Conservation (phyloP, 2,329 filamentous ascomycete genomes). For the Rutstroemia sp. region DNA sequence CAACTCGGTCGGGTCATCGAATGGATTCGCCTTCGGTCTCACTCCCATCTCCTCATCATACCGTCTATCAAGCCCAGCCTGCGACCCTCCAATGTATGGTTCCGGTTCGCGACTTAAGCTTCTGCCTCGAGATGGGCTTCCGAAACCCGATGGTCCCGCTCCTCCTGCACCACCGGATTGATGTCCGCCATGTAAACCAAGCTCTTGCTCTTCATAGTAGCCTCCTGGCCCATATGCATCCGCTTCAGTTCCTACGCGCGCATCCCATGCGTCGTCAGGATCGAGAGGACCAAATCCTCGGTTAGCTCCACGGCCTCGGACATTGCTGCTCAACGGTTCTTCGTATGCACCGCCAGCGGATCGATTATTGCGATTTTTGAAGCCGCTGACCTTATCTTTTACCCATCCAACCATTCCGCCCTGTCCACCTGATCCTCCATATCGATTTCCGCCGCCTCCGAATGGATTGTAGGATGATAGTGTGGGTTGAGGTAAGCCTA, state of each 20-base stretch:
- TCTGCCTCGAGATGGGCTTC: conserved; percentile 33
- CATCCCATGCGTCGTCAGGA: conserved; percentile 81
- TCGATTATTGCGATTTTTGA: conserved; percentile 59
- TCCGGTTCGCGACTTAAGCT: conserved; percentile 41
- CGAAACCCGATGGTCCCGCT: conserved; percentile 34
- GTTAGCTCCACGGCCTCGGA: conserved; percentile 35
- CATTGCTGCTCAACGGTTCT: conserved; percentile 36
- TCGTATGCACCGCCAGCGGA: conserved; percentile 69
- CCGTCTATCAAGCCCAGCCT: conserved; percentile 37
- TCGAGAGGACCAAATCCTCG: conserved; percentile 63
- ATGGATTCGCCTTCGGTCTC: conserved; percentile 49
- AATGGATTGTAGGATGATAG: conserved; percentile 67
- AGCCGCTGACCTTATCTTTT: conserved; percentile 53
- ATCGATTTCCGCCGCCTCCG: conserved; percentile 31
- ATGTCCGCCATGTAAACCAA: conserved; percentile 42
- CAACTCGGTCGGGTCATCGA: conserved; percentile 60
- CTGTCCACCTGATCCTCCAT: conserved; percentile 37
- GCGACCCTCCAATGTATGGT: conserved; percentile 30
- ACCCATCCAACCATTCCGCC: conserved; percentile 68
- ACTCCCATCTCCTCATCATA: conserved; percentile 40
- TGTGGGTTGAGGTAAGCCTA: conserved; percentile 67
- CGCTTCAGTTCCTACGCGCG: conserved; percentile 67
- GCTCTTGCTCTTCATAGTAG: conserved; percentile 73
- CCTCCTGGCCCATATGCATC: conserved; percentile 52
- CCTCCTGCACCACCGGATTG: conserved; percentile 42